These are phyloP conservation scores for Yarrowia sp. DNA, from an alignment of 805 yeast species.

Conservation along the genomic window DNA sequence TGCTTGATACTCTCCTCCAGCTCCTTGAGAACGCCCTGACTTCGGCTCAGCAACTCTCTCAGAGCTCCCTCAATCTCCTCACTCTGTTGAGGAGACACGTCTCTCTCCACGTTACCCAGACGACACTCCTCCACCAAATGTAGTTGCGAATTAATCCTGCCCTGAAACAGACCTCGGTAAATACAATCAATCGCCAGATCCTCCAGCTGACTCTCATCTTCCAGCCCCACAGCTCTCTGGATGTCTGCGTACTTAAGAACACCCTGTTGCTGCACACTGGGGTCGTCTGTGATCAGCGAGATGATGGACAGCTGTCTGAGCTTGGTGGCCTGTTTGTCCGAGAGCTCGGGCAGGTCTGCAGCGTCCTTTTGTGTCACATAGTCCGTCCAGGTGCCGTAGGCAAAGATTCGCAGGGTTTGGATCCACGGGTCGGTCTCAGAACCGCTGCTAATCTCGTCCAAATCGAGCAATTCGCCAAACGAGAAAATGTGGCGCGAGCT, in stretches of 20 bases:
- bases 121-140: conserved; percentile 42
- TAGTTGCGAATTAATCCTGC: conserved; percentile 45
- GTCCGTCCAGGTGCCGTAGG: conserved; percentile 42
- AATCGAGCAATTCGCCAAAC: conserved; percentile 18
- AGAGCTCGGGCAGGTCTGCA: conserved; percentile 28
- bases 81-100: conserved; percentile 35
- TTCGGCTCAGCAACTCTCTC: conserved; percentile 15
- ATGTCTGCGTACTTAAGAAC: conserved; percentile 41
- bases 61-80: conserved; percentile 9
- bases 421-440: conserved; percentile 38
- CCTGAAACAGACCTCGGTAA: conserved; percentile 44
- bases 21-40: conserved; percentile 40
- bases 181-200: conserved; percentile 44
- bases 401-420: conserved; percentile 41
- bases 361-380: conserved; percentile 23
- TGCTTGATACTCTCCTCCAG: conserved; percentile 35
- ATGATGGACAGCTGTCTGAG: conserved; percentile 44
- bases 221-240: conserved; percentile 40
- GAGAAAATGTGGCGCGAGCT: conserved; percentile 13
- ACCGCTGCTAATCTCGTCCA: conserved; percentile 5
- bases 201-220: conserved; percentile 41
- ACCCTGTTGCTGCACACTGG: conserved; percentile 37
- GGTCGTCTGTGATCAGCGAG: conserved; percentile 35
- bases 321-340: conserved; percentile 41
- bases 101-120: conserved; percentile 41